Base-by-base conservation (phyloP, 495 filamentous ascomycete genomes). In the Penicillium subrubescens region DNA sequence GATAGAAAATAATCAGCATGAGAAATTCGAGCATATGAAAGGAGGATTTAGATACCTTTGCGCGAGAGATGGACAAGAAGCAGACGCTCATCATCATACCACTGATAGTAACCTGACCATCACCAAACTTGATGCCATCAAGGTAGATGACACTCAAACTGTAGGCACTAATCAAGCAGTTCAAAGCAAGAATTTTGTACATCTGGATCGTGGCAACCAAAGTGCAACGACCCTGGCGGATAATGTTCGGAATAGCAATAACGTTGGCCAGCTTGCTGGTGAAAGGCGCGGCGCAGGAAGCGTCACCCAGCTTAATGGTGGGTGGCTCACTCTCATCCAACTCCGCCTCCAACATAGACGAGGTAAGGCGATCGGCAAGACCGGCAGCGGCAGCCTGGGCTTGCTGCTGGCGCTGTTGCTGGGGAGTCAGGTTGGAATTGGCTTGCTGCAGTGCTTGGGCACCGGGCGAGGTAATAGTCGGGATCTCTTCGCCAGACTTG, bases 81-180 rank as follows among this genome's bases (percentile, higher is more conserved):
- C 95, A 99, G 57, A 99, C 95, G 74, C 94, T 97, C 96, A 99
- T 97, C 77, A 99, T 87, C 92, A 99, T 98, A 67, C 95, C 95
- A 67, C 93, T 97, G 75, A 99, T 98, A 29, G 95, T 99, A 50
- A 97, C 94, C 76, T 99, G 95, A 34, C 94, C 94, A 77, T 99
- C 95, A 52, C 95, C 93, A 70, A 99, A 99, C 79, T 99, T 99
- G 83, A 99, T 99, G 60, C 95, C 95, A 68, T 98, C 95, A 8
- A 99, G 82, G 72, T 99, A 99, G 50, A 99, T 84, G 39, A 99
- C 95, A 77, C 90, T 94, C 69, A 98, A 77, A 80, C 93, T 97
- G 86, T 99, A 99, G 23, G 95, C 95, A 71, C 92, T 96, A 76
- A 99, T 99, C 71, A 99, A 82, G 74, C 95, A 99, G 82, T 99